These are phyloP conservation scores for Calonectria pseudoreteaudii DNA, from an alignment of 2,329 filamentous ascomycete genomes.

Conservation along the genomic window DNA sequence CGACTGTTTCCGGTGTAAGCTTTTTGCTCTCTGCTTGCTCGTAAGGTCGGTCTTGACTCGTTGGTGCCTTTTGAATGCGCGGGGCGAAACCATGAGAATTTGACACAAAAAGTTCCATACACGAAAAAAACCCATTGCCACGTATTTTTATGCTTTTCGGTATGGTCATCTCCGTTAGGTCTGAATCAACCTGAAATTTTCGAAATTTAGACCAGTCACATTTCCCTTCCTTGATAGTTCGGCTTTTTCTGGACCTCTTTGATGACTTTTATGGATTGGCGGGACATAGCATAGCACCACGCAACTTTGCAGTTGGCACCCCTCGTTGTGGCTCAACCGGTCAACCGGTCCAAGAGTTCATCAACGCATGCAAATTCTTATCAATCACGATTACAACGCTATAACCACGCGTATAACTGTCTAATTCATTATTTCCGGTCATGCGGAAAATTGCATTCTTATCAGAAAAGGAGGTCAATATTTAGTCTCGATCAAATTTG, in stretches of 20 bases:
- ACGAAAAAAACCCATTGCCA: not conserved
- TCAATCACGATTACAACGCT: not conserved
- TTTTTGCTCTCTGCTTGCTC: not conserved
- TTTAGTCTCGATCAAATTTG: not conserved
- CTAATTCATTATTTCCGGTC: not conserved
- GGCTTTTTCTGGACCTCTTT: not conserved
- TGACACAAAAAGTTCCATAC: not conserved
- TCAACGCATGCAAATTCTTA: not conserved
- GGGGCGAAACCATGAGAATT: not conserved
- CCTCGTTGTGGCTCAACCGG: not conserved
- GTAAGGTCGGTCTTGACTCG: not conserved
- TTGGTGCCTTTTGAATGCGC: too few species aligned
- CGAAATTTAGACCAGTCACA: too few species aligned
- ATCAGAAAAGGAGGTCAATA: not conserved
- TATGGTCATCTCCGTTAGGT: not conserved
- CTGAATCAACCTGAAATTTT: not conserved
- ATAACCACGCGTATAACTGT: not conserved
- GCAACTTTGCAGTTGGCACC: not conserved
- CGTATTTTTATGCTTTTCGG: too few species aligned
- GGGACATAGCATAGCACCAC: not conserved
- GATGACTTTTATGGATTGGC: not conserved
- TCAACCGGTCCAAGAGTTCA: not conserved
- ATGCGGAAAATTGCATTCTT: not conserved
- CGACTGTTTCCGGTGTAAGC: not conserved
- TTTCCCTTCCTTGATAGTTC: not conserved